A percentile compares a stretch with the other conserved stretches of the same genome.
Conservation (phyloP, 2,329 filamentous ascomycete genomes). For the Fusarium goolgardi region DNA sequence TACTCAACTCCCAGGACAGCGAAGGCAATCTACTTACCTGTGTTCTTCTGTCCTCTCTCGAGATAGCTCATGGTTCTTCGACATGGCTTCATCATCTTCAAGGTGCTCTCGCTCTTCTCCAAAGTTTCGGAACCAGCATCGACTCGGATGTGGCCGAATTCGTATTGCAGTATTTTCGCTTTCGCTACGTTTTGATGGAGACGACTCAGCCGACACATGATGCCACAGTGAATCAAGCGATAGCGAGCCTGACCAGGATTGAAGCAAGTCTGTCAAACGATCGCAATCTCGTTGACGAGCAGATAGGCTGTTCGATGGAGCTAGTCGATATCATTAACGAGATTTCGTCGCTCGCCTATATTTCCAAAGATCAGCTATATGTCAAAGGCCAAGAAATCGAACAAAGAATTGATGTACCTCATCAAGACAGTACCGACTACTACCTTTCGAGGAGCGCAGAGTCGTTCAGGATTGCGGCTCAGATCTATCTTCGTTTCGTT, state of each 20-base stretch:
- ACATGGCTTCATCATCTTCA: constrained; percentile 42
- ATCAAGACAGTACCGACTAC: constrained; percentile 10
- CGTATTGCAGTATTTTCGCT: constrained; percentile 42
- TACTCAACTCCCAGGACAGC: constrained; percentile 24
- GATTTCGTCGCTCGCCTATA: constrained; percentile 28
- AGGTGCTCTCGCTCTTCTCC: constrained; percentile 42
- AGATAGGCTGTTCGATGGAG: constrained; percentile 45
- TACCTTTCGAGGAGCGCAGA: constrained; percentile 40
- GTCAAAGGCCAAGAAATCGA: constrained; percentile 31
- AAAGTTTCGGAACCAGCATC: constrained; percentile 30
- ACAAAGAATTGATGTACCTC: constrained; percentile 6
- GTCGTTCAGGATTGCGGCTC: constrained; percentile 39
- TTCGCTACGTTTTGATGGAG: constrained; percentile 42
- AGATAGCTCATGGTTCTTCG: constrained; percentile 42
- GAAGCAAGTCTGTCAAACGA: constrained; percentile 29
- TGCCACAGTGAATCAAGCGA: constrained; percentile 23
- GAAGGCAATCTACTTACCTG: constrained; percentile 43
- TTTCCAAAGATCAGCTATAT: constrained; percentile 20
- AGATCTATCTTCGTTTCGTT: constrained; percentile 42
- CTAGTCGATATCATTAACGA: constrained; percentile 43
- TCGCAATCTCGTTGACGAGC: constrained; percentile 37
- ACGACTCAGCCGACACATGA: constrained; percentile 37
- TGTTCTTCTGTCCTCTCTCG: constrained; percentile 39
- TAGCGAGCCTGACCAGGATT: constrained; percentile 21
- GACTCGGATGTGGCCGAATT: constrained; percentile 38